A percentile compares a stretch with the other conserved stretches of the same genome.
Conservation (phyloP, 306 rosid species). For the Trichosanthes cucumerina region DNA sequence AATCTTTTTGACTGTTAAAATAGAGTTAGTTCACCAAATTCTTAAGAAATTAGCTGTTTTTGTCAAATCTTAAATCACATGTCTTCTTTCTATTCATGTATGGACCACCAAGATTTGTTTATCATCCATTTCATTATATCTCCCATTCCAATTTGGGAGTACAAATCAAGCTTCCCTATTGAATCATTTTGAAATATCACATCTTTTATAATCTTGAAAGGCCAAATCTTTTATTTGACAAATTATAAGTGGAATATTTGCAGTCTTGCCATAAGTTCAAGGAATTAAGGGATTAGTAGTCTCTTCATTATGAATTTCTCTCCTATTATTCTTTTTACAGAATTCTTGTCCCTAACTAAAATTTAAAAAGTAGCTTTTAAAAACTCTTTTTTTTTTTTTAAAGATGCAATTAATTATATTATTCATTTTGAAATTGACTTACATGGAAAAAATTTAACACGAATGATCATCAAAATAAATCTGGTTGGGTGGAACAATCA, state of each 20-base stretch:
- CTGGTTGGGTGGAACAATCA: too few relatives aligned
- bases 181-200: not conserved
- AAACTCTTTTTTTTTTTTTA: too few relatives aligned
- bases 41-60: not conserved
- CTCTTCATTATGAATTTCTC: not conserved
- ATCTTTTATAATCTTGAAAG: not conserved
- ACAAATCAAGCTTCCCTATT: not conserved
- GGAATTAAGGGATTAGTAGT: not conserved
- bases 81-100: not conserved
- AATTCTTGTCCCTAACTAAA: not conserved
- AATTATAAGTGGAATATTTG: not conserved
- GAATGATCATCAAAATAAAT: too few relatives aligned
- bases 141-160: not conserved
- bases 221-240: not conserved
- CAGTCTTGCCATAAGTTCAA: too few relatives aligned
- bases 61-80: conserved; percentile 1
- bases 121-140: not conserved
- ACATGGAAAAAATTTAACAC: too few relatives aligned
- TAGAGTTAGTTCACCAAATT: conserved; percentile 6
- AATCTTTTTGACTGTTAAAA: conserved; percentile 1
- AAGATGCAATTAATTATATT: too few relatives aligned
- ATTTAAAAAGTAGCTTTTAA: too few relatives aligned
- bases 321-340: not conserved
- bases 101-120: conserved; percentile 1
- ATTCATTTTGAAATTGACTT: too few relatives aligned